These are phyloP conservation scores for Blastobotrys petasosporus DNA, from an alignment of 1,139 yeast genomes.

Conservation along the genomic window DNA sequence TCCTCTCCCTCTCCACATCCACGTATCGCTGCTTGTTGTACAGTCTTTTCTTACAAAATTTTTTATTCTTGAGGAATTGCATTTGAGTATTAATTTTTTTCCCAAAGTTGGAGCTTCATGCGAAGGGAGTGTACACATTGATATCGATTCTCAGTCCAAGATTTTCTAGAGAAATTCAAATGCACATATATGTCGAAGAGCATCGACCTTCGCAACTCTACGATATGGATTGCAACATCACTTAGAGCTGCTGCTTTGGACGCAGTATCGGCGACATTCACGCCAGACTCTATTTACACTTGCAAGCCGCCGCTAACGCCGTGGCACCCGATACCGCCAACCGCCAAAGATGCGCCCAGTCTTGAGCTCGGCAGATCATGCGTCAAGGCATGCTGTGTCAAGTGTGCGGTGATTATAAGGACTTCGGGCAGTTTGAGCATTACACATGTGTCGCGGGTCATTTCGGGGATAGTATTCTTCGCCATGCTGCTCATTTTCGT, in stretches of 20 bases:
- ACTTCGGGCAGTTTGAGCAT: not conserved
- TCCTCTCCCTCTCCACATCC: too few relatives aligned
- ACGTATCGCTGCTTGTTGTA: too few relatives aligned
- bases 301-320: conserved; percentile 8
- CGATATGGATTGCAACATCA: not conserved
- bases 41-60: too few relatives aligned
- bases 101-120: too few relatives aligned
- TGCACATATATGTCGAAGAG: too few relatives aligned
- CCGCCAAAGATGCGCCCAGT: not conserved
- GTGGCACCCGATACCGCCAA: conserved; percentile 1
- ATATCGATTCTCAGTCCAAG: too few relatives aligned
- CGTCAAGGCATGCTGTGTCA: conserved; percentile 6
- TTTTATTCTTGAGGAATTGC: too few relatives aligned
- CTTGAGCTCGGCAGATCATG: conserved; percentile 5
- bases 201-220: too few relatives aligned
- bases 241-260: not conserved
- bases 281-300: not conserved
- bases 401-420: conserved; percentile 1
- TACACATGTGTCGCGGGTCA: not conserved
- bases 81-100: too few relatives aligned
- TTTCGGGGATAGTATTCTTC: conserved; percentile 10
- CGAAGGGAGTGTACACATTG: too few relatives aligned
- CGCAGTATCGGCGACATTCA: not conserved
- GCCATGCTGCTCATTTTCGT: conserved; percentile 15
- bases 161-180: too few relatives aligned